Percentiles rank a stretch among this genome's conserved stretches.
phyloP scores from a whole-genome alignment of 192 early-diverging fungal genomes.

The Coemansia sp. region DNA sequence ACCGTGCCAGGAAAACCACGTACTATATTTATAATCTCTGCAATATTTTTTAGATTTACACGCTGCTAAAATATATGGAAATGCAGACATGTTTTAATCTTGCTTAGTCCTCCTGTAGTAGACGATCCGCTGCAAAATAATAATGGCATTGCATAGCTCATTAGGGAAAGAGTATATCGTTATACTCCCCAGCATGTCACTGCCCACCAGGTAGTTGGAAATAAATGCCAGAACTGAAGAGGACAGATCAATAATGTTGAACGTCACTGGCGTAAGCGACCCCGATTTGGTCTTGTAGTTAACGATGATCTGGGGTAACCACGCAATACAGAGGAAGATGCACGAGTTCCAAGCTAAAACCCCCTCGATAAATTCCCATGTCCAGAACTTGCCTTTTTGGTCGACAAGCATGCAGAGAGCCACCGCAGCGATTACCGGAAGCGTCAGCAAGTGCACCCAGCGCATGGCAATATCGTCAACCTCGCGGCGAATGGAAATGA shows the following conservation, averaged over 20 bases:
- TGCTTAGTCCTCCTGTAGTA: slow-evolving; percentile 5
- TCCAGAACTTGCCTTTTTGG: neutral
- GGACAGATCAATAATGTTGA: neutral
- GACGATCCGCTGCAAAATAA: slow-evolving; percentile 12
- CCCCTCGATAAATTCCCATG: slow-evolving; percentile 1
- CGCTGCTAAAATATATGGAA: neutral
- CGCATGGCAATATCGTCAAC: slow-evolving; percentile 9
- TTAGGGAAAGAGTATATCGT: neutral
- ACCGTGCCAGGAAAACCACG: neutral
- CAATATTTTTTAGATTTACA: neutral
- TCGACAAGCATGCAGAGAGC: neutral
- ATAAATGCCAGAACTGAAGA: neutral
- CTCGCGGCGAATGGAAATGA: neutral
- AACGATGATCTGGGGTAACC: slow-evolving; percentile 14
- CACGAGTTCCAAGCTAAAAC: neutral
- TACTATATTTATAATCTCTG: neutral
- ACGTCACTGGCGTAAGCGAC: neutral
- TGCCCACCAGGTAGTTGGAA: neutral
- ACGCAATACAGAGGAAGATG: neutral
- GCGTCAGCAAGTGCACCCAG: neutral
- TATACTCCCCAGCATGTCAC: neutral
- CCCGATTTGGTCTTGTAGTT: slow-evolving; percentile 9
- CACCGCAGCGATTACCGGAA: neutral
- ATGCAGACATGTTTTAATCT: neutral
- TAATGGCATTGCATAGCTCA: neutral